Evolutionary conservation across 192 early-diverging fungal genomes (phyloP).

Genomic region (Gamsiella multidivaricata): DNA sequence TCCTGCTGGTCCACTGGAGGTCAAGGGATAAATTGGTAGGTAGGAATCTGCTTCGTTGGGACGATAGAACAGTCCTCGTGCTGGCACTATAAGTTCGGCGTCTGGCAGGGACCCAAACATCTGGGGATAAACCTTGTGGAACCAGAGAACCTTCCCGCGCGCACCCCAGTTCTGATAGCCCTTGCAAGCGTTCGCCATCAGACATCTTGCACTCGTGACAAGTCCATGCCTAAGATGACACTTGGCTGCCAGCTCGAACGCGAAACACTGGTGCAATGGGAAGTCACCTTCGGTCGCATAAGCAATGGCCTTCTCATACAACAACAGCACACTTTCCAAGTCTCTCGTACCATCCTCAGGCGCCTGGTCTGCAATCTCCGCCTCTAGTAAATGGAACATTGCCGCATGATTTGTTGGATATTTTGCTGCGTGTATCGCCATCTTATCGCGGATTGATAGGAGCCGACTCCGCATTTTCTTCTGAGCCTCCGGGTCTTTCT

Average conservation of each 20-base stretch:
- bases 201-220: conserved; percentile 32
- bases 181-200: conserved; percentile 30
- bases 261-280: conserved; percentile 23
- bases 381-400: conserved; percentile 46
- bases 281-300: conserved; percentile 35
- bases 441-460: conserved; percentile 20
- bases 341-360: background rate
- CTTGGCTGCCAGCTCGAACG: conserved; percentile 38
- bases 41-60: conserved; percentile 15
- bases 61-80: conserved; percentile 41
- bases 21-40: background rate
- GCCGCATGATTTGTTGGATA: conserved; percentile 48
- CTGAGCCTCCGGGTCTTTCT: conserved; percentile 13
- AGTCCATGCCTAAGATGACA: conserved; percentile 38
- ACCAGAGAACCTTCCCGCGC: conserved; percentile 36
- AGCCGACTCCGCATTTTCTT: background rate
- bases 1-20: background rate
- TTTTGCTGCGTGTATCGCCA: conserved; percentile 23
- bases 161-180: conserved; percentile 46
- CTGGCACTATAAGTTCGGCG: background rate
- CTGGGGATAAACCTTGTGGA: conserved; percentile 34
- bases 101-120: conserved; percentile 29
- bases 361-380: conserved; percentile 45
- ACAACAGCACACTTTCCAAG: conserved; percentile 15
- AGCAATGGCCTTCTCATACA: conserved; percentile 42